These are phyloP conservation scores for Cyberlindnera amylophila DNA, from an alignment of 805 yeast species.

Conservation along the genomic window DNA sequence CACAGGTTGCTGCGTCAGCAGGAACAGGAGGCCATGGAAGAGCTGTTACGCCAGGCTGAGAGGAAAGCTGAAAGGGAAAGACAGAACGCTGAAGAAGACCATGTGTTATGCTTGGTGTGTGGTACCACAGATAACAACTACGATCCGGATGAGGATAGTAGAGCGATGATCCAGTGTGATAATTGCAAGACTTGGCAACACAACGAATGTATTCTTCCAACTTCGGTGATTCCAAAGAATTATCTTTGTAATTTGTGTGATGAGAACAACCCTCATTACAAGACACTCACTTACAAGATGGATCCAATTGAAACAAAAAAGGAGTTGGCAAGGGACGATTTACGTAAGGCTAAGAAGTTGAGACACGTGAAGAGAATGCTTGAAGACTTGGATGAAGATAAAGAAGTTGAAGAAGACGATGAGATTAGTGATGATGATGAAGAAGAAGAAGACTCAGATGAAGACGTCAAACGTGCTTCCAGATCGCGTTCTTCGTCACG, in stretches of 20 bases:
- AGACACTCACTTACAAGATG: slow-evolving; percentile 31
- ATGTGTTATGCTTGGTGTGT: slow-evolving; percentile 58
- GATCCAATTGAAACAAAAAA: slow-evolving; percentile 24
- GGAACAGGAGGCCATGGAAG: slow-evolving; percentile 28
- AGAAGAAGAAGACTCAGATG: background rate
- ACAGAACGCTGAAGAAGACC: slow-evolving; percentile 24
- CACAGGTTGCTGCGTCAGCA: slow-evolving; percentile 30
- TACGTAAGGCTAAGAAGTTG: slow-evolving; percentile 11
- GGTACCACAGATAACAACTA: slow-evolving; percentile 56
- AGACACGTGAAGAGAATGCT: slow-evolving; percentile 1
- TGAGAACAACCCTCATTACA: slow-evolving; percentile 31
- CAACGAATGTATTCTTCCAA: slow-evolving; percentile 52
- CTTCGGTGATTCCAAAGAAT: slow-evolving; percentile 39
- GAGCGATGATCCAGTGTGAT: slow-evolving; percentile 62
- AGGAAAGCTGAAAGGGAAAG: slow-evolving; percentile 16
- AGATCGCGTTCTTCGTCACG: background rate
- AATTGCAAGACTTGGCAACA: slow-evolving; percentile 72
- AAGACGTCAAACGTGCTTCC: background rate
- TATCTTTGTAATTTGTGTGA: slow-evolving; percentile 57
- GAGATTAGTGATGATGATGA: slow-evolving; percentile 6
- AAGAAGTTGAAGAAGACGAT: slow-evolving; percentile 15
- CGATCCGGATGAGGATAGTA: slow-evolving; percentile 52
- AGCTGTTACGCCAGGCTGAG: slow-evolving; percentile 19
- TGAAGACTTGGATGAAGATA: slow-evolving; percentile 11
- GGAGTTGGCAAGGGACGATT: slow-evolving; percentile 13